Evolutionary conservation across 2,329 filamentous ascomycete genomes (phyloP).

Genomic region (Talaromyces sp.): DNA sequence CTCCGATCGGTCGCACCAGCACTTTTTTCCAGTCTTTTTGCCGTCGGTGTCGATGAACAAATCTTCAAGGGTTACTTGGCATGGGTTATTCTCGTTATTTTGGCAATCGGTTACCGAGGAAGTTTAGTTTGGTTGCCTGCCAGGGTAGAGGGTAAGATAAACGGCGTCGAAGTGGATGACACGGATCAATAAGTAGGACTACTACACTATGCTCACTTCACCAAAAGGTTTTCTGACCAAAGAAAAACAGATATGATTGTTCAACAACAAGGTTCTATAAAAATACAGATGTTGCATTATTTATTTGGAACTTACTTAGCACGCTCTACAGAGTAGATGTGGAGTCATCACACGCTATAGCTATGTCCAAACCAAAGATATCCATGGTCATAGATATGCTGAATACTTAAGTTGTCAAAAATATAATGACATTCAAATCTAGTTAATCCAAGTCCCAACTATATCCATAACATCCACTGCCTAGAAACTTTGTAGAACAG

Average conservation of each 20-base stretch:
- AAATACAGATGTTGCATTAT: neutral
- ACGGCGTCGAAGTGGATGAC: neutral
- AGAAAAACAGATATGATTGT: neutral
- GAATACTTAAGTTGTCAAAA: neutral
- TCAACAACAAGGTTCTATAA: neutral
- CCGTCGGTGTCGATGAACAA: conserved; percentile 60
- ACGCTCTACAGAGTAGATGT: neutral
- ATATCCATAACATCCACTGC: neutral
- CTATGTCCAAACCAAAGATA: neutral
- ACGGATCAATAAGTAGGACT: neutral
- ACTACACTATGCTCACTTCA: neutral
- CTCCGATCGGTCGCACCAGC: conserved; percentile 66
- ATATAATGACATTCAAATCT: neutral
- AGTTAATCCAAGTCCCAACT: neutral
- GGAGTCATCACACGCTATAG: neutral
- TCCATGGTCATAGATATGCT: neutral
- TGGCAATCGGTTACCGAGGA: conserved; percentile 36
- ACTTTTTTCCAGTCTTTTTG: conserved; percentile 64
- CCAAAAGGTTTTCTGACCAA: neutral
- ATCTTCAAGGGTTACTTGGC: conserved; percentile 63
- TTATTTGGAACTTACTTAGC: neutral
- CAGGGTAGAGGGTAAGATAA: conserved; percentile 14
- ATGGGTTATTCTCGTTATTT: conserved; percentile 55
- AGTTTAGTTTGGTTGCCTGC: conserved; percentile 17
- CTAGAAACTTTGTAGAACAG: neutral